Evolutionary conservation across 1,284 basidiomycete species (phyloP).

Genomic region (Laetiporus sulphureus): DNA sequence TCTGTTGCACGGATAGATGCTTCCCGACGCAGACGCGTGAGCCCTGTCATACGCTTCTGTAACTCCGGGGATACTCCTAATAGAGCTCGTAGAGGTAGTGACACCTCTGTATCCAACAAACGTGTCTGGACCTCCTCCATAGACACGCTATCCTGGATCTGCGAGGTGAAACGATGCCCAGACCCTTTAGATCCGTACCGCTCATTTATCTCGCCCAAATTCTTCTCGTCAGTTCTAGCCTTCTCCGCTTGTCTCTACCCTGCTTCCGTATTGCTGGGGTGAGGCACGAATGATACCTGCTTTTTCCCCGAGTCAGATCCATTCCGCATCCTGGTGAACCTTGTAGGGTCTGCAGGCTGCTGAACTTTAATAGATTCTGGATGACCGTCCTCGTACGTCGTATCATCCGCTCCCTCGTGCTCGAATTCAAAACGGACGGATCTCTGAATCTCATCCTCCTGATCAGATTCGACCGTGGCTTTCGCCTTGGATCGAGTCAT

Average conservation of each 20-base stretch:
- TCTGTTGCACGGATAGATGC: not conserved
- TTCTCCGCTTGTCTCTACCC: no score
- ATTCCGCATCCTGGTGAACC: not conserved
- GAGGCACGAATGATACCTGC: not conserved
- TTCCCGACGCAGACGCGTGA: slow-evolving; percentile 1
- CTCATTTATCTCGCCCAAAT: not conserved
- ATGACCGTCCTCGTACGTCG: not conserved
- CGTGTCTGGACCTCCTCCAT: not conserved
- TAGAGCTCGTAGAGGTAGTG: slow-evolving; percentile 3
- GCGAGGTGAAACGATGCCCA: not conserved
- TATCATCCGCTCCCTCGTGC: not conserved
- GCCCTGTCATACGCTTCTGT: slow-evolving; percentile 2
- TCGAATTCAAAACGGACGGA: not conserved
- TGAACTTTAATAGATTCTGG: not conserved
- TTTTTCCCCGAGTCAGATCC: not conserved
- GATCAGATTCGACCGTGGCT: no score
- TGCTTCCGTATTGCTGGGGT: not conserved
- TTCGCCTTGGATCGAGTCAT: no score
- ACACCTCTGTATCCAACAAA: not conserved
- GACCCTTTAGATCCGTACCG: not conserved
- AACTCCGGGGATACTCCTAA: slow-evolving; percentile 6
- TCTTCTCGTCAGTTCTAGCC: not conserved
- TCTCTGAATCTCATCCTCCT: no score
- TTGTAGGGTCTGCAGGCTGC: not conserved
- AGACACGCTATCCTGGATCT: not conserved